phyloP scores from a whole-genome alignment of 179 eudicot species.

The Monotropa hypopitys region DNA sequence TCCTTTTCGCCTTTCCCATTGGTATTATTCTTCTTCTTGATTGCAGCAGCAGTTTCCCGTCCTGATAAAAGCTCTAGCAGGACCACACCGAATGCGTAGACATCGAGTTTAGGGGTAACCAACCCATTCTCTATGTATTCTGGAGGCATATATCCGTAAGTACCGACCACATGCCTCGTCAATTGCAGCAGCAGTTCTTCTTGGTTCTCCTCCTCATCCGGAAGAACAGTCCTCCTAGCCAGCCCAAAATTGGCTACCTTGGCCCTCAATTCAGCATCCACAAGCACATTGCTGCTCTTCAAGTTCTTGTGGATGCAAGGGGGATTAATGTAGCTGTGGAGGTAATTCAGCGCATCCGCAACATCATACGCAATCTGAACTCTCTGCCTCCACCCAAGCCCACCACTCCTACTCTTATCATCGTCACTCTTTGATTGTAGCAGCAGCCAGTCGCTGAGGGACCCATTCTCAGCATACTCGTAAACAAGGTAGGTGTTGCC shows the following conservation, averaged over 20 bases:
- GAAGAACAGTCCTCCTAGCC: slow-evolving; percentile 30
- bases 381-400: slow-evolving; percentile 55
- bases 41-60: slow-evolving; percentile 17
- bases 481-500: slow-evolving; percentile 69
- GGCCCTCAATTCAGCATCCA: slow-evolving; percentile 40
- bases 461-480: slow-evolving; percentile 62
- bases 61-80: slow-evolving; percentile 60
- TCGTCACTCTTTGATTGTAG: not conserved
- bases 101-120: slow-evolving; percentile 57
- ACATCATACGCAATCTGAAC: slow-evolving; percentile 53
- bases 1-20: not conserved
- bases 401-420: not conserved
- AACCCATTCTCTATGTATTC: slow-evolving; percentile 64
- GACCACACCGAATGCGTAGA: slow-evolving; percentile 59
- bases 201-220: slow-evolving; percentile 12
- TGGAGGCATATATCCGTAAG: slow-evolving; percentile 68
- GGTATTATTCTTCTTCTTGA: not conserved
- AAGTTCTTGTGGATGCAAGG: slow-evolving; percentile 76
- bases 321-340: slow-evolving; percentile 57
- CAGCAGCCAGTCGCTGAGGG: slow-evolving; percentile 40
- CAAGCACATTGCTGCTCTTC: slow-evolving; percentile 50
- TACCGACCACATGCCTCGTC: slow-evolving; percentile 70
- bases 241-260: slow-evolving; percentile 61
- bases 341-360: slow-evolving; percentile 59
- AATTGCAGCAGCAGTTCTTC: slow-evolving; percentile 18